Evolutionary conservation across 1,284 basidiomycete species (phyloP).

Genomic region (Cryptococcus sp.): DNA sequence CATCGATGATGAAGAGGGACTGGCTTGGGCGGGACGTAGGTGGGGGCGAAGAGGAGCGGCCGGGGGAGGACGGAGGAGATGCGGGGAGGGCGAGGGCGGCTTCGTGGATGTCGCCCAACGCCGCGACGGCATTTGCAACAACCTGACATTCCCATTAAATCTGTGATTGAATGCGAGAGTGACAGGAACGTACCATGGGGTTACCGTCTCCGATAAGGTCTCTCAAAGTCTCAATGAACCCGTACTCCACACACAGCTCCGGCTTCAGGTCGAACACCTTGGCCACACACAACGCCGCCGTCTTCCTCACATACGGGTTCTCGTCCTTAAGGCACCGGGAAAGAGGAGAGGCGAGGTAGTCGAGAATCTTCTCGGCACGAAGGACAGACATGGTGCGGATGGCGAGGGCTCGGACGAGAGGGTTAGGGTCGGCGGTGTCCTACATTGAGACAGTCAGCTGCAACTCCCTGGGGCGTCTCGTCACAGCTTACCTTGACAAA

Average conservation of each 20-base stretch:
- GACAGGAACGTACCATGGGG: slow-evolving; percentile 72
- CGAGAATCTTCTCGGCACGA: slow-evolving; percentile 97
- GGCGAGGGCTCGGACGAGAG: slow-evolving; percentile 90
- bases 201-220: slow-evolving; percentile 73
- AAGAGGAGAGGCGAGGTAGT: slow-evolving; percentile 91
- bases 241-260: slow-evolving; percentile 89
- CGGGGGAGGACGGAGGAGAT: slow-evolving; percentile 29
- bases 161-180: background rate
- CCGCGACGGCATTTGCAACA: slow-evolving; percentile 95
- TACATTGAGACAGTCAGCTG: slow-evolving; percentile 47
- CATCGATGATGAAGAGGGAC: slow-evolving; percentile 72
- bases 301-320: slow-evolving; percentile 97
- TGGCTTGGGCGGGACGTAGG: slow-evolving; percentile 58
- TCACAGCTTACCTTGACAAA: slow-evolving; percentile 69
- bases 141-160: slow-evolving; percentile 52
- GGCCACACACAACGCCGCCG: slow-evolving; percentile 88
- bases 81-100: slow-evolving; percentile 42
- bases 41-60: slow-evolving; percentile 53
- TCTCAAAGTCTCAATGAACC: slow-evolving; percentile 82
- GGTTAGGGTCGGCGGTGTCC: slow-evolving; percentile 94
- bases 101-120: slow-evolving; percentile 88
- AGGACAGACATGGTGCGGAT: slow-evolving; percentile 98
- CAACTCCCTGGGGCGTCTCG: background rate
- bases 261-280: slow-evolving; percentile 97
- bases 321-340: slow-evolving; percentile 88